These are phyloP conservation scores for Dactylellina leptospora DNA, from an alignment of 2,329 filamentous ascomycete genomes.

Conservation along the genomic window DNA sequence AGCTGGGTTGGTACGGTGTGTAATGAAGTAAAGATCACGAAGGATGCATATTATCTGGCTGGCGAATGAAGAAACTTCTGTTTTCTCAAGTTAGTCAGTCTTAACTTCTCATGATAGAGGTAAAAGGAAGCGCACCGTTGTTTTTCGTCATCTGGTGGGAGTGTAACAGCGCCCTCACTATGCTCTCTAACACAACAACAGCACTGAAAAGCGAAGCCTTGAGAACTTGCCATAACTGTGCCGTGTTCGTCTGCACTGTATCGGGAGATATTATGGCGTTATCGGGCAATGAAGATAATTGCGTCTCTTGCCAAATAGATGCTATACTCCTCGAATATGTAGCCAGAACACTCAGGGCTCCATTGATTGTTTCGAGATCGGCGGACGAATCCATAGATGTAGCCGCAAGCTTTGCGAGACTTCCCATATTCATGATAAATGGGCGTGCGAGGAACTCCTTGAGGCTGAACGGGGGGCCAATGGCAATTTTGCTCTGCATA, in stretches of 20 bases:
- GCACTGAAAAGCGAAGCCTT: conserved; percentile 78
- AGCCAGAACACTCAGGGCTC: conserved; percentile 28
- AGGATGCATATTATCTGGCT: conserved; percentile 76
- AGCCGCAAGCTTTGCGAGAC: conserved; percentile 71
- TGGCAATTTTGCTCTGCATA: conserved; percentile 71
- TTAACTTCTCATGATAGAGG: neutral
- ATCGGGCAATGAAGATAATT: conserved; percentile 30
- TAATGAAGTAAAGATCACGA: conserved; percentile 82
- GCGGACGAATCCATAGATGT: conserved; percentile 65
- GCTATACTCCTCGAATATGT: conserved; percentile 40
- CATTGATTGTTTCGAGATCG: conserved; percentile 62
- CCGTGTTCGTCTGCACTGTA: conserved; percentile 34
- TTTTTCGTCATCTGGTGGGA: conserved; percentile 64
- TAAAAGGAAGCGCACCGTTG: conserved; percentile 16
- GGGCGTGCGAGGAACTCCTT: conserved; percentile 63
- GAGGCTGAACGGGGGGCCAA: conserved; percentile 29
- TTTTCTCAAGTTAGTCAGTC: neutral
- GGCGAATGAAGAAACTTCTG: conserved; percentile 72
- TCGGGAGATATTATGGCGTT: conserved; percentile 33
- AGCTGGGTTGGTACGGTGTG: conserved; percentile 74
- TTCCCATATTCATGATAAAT: conserved; percentile 73
- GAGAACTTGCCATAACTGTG: conserved; percentile 74
- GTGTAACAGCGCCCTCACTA: conserved; percentile 71
- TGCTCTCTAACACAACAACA: conserved; percentile 77
- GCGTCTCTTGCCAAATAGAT: conserved; percentile 40